Base-by-base conservation (phyloP, 2,329 filamentous ascomycete species). In the Hymenoscyphus fructigenus region DNA sequence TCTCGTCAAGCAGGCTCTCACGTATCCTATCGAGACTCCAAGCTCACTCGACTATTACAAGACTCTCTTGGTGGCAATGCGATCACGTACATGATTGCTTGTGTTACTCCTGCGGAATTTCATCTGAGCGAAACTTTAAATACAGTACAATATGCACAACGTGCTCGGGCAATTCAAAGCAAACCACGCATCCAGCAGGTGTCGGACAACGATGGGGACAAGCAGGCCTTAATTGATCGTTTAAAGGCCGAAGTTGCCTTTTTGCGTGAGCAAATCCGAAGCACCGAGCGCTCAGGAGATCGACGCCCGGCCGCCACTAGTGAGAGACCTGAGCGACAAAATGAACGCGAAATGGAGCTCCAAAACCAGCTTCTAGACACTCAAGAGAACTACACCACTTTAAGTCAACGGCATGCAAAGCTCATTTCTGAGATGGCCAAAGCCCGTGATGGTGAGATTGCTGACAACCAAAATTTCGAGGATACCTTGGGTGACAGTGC, bases 51-150 rank as follows among this genome's bases (percentile, higher is more conserved):
- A 66, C 83, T 99, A 28, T 85, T 99, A 20, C 95, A 99, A 81
- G 95, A 99, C 78, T 99, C 95, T 0, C 84, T 99, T 5, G 95
- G 95, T 64, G 95, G 95, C 4, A 98, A 96, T 76, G 95, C 95
- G 41, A 96, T 97, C 75, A 99, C 95, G 0, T 99, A 98, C 80
- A 98, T 99, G 95, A 95, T 99, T 79, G 95, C 95, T 9, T 99
- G 95, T 79, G 93, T 99, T 34, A 99, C 94, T 0, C 94, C 93
- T 0, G 92, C 94, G 15, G 93, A 97, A 76, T 99, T 99, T 75
- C 95, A 99, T 76, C 82, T 99, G 56, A 98, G 93, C 79, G 95
- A 99, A 79, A 98, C 96, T 0, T 82, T 99, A 65, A 99, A 99
- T 77, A 99, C 95, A 0, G 92, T 99, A 26, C 91, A 97, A 77